phyloP scores from a whole-genome alignment of 306 rosid species.

The Quercus cerris region DNA sequence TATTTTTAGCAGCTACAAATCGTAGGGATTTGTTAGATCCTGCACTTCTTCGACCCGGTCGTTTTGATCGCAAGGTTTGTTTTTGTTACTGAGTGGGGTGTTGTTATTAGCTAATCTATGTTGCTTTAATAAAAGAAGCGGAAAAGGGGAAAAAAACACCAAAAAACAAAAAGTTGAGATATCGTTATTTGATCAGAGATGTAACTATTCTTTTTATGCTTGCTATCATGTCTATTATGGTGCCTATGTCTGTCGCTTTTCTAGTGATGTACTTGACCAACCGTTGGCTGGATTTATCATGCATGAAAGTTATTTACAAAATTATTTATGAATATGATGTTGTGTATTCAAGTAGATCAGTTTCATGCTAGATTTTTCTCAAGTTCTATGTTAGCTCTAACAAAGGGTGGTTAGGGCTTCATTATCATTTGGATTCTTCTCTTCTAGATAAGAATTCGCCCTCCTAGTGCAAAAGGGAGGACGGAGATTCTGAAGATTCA shows the following conservation, averaged over 20 bases:
- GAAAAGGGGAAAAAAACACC: conserved; percentile 11
- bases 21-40: conserved; percentile 97
- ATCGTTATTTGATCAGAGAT: background rate
- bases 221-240: background rate
- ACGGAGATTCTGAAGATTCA: conserved; percentile 84
- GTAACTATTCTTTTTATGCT: background rate
- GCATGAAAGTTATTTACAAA: background rate
- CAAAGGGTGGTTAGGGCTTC: conserved; percentile 15
- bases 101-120: conserved; percentile 19
- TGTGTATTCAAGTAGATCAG: background rate
- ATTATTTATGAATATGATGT: conserved; percentile 4
- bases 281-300: background rate
- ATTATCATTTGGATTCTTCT: conserved; percentile 28
- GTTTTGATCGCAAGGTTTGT: conserved; percentile 96
- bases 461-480: conserved; percentile 92
- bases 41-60: conserved; percentile 99
- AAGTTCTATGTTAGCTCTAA: conserved; percentile 19
- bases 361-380: conserved; percentile 21
- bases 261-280: background rate
- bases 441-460: conserved; percentile 75
- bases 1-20: conserved; percentile 95
- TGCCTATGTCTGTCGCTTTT: background rate
- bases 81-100: conserved; percentile 24
- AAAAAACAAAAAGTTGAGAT: background rate
- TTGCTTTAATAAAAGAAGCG: background rate